These are phyloP conservation scores for Curvularia hawaiiensis DNA, from an alignment of 2,329 filamentous ascomycete species.

Conservation along the genomic window DNA sequence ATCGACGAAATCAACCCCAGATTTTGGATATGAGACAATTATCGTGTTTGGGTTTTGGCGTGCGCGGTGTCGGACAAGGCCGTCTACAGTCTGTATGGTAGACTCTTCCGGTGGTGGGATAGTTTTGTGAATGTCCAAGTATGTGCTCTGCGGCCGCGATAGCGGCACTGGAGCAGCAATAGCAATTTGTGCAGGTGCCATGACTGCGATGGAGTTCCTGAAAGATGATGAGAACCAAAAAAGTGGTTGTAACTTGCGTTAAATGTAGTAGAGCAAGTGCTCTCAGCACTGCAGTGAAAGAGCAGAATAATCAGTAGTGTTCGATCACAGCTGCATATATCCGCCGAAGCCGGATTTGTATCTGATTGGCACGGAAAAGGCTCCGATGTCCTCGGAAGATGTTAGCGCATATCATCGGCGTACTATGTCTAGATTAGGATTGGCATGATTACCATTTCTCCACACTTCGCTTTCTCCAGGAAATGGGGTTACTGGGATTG, in stretches of 20 bases:
- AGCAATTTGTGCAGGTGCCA: constrained; percentile 30
- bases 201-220: constrained; percentile 3
- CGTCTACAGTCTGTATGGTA: constrained; percentile 45
- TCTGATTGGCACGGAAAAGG: constrained; percentile 3
- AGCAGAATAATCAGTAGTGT: not conserved
- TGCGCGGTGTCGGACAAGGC: constrained; percentile 48
- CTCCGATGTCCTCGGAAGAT: not conserved
- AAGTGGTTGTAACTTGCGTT: not conserved
- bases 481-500: constrained; percentile 5
- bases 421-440: not conserved
- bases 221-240: not conserved
- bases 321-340: not conserved
- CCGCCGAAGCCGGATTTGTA: not conserved
- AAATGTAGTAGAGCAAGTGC: not conserved
- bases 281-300: not conserved
- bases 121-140: not conserved
- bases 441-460: constrained; percentile 6
- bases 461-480: constrained; percentile 10
- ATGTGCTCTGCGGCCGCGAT: not conserved
- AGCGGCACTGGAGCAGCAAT: constrained; percentile 13
- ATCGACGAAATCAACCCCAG: constrained; percentile 53
- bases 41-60: constrained; percentile 42
- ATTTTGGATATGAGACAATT: constrained; percentile 53
- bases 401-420: not conserved
- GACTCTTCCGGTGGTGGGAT: constrained; percentile 3